A percentile compares a stretch with the other conserved stretches of the same genome.
Evolutionary conservation across 176 grass and related monocot genomes (phyloP).

Genomic region (Leersia perrieri): DNA sequence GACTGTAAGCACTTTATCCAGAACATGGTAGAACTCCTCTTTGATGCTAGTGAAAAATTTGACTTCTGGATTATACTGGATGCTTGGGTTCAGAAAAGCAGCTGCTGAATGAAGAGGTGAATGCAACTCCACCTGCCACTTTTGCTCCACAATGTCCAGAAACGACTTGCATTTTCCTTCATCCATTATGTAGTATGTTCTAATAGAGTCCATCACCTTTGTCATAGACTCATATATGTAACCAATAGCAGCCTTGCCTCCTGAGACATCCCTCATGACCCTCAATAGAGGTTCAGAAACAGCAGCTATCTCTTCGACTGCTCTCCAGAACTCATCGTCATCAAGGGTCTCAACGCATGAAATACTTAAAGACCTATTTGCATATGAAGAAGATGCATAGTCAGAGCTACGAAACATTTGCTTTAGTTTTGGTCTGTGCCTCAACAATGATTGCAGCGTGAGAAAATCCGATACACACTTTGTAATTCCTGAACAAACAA

Average conservation of each 20-base stretch:
- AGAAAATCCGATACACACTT: constrained; percentile 84
- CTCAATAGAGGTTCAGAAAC: constrained; percentile 92
- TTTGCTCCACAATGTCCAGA: constrained; percentile 86
- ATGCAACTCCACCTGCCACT: constrained; percentile 77
- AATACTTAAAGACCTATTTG: constrained; percentile 65
- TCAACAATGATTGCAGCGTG: constrained; percentile 76
- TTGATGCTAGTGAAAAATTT: constrained; percentile 73
- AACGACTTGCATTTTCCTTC: constrained; percentile 93
- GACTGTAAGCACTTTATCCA: constrained; percentile 75
- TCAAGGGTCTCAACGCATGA: constrained; percentile 59
- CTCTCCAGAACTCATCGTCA: constrained; percentile 82
- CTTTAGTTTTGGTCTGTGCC: constrained; percentile 71
- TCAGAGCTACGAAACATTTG: constrained; percentile 88
- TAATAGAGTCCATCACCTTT: constrained; percentile 84
- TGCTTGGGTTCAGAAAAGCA: constrained; percentile 87
- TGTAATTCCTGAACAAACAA: constrained; percentile 83
- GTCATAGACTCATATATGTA: constrained; percentile 98
- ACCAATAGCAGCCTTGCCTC: constrained; percentile 76
- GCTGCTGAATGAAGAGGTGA: constrained; percentile 86
- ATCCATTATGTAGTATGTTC: constrained; percentile 99
- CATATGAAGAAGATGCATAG: constrained; percentile 66
- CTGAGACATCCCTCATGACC: constrained; percentile 89
- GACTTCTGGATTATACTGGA: constrained; percentile 80
- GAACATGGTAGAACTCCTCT: constrained; percentile 71
- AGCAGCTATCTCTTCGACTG: constrained; percentile 78